phyloP scores from a whole-genome alignment of 805 yeast species.

The Saccharomyces mikatae region DNA sequence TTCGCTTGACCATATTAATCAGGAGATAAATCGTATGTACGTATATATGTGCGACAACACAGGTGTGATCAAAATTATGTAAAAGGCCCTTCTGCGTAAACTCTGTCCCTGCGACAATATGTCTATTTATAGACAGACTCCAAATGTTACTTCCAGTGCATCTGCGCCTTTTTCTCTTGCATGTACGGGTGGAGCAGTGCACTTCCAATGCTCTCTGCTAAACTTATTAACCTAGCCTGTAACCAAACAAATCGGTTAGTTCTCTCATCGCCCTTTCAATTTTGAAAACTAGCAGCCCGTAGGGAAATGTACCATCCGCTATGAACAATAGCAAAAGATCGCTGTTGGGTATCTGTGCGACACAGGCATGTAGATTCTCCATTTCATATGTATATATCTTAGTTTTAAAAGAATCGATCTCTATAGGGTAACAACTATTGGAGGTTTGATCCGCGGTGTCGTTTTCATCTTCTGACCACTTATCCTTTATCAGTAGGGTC shows the following conservation, averaged over 20 bases:
- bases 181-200: neutral
- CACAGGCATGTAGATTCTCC: conserved; percentile 27
- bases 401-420: conserved; percentile 9
- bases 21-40: neutral
- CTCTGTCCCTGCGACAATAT: neutral
- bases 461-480: conserved; percentile 27
- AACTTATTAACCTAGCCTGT: conserved; percentile 17
- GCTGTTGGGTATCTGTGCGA: conserved; percentile 25
- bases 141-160: neutral
- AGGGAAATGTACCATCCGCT: conserved; percentile 21
- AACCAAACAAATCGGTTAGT: conserved; percentile 18
- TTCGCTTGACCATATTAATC: too few species aligned
- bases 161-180: neutral
- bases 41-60: neutral
- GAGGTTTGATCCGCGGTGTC: conserved; percentile 8
- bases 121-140: neutral
- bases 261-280: conserved; percentile 21
- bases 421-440: conserved; percentile 11
- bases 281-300: conserved; percentile 26
- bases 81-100: neutral
- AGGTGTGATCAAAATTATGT: neutral
- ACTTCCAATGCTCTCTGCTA: neutral
- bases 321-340: conserved; percentile 23
- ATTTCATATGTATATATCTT: conserved; percentile 27
- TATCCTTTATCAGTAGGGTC: conserved; percentile 27